Evolutionary conservation across 192 early-diverging fungal genomes (phyloP), one percentile per base, ranked within the genome.

Genomic region (Backusella psychrophila): DNA sequence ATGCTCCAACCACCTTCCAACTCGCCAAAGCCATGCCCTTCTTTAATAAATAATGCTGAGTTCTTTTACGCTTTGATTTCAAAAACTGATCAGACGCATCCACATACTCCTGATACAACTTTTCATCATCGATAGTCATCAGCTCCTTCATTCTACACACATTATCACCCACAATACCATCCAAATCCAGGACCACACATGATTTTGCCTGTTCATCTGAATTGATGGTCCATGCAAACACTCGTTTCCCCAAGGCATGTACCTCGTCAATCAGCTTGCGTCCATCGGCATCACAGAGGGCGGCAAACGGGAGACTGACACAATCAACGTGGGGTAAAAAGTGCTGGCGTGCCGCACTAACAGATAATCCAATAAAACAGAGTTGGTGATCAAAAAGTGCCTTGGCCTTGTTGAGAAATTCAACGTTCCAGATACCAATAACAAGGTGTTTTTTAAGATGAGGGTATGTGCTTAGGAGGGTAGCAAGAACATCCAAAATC

Each of bases 201-300:
- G 85, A 78, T 21, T 81, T 81, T 1, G 77, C 77, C 52, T 81
- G 75, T 0, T 70, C 38, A 6, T 69, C 21, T 15, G 78, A 65
- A 65, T 89, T 89, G 63, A 89, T 81, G 3, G 86, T 87, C 88
- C 88, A 89, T 5, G 73, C 74, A 65, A 84, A 77, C 1, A 89
- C 78, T 11, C 78, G 72, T 42, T 89, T 86, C 12, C 80, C 84
- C 11, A 77, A 73, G 2, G 59, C 70, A 35, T 89, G 88, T 31
- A 82, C 87, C 36, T 89, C 83, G n/a, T 81, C 73, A 38, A 89
- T 80, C 41, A 89, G 83, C 14, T 72, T 23, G 44, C 78, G 82
- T 9, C 84, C 88, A n/a, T 85, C 77, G 1, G 41, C n/a, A 1
- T 78, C 80, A 4, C 66, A 53, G 0, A 88, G 72, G 1, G 82